phyloP scores from a whole-genome alignment of 139 green algal species.

The Chloropicon primus region DNA sequence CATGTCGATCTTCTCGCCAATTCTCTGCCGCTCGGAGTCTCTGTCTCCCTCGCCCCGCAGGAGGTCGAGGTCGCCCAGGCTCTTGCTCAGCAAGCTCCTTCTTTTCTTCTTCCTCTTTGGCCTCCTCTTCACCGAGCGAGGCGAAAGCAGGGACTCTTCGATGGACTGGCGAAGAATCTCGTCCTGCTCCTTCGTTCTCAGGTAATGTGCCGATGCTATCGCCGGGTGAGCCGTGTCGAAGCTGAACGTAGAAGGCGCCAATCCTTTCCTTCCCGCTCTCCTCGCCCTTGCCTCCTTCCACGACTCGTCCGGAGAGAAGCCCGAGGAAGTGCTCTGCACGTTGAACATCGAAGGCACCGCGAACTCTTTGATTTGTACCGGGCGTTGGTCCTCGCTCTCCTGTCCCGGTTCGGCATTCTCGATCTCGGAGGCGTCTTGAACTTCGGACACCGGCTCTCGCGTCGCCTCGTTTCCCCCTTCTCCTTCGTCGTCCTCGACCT shows the following conservation, averaged over 20 bases:
- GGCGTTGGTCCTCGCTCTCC: no score
- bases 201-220: constrained; percentile 24
- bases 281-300: neutral
- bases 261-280: neutral
- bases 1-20: neutral
- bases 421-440: no score
- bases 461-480: no score
- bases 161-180: constrained; percentile 10
- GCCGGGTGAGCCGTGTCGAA: constrained; percentile 32
- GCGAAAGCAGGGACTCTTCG: neutral
- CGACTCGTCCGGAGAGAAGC: neutral
- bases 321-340: neutral
- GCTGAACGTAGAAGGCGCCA: neutral
- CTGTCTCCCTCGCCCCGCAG: constrained; percentile 24
- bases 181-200: constrained; percentile 20
- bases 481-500: neutral
- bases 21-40: constrained; percentile 24
- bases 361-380: neutral
- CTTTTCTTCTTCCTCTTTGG: neutral
- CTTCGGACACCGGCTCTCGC: no score
- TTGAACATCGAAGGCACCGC: neutral
- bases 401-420: no score
- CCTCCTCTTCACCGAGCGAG: neutral
- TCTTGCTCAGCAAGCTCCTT: neutral
- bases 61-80: neutral